A percentile compares a stretch with the other conserved stretches of the same genome.
Conservation (phyloP, 768 basidiomycete species). For the Bullera alba region DNA sequence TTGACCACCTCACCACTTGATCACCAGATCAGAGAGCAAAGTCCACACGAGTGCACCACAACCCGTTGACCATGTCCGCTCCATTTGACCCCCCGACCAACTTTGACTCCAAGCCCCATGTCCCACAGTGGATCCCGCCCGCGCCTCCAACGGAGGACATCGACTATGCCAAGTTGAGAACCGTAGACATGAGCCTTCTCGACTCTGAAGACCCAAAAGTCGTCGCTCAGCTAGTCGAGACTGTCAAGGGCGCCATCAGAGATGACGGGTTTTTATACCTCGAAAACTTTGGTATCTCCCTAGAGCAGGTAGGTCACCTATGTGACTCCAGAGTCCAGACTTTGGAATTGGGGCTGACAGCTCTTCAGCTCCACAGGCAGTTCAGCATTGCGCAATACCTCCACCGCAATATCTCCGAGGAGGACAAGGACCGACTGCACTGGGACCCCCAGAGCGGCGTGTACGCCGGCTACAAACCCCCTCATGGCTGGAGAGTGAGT, state of each 20-base stretch:
- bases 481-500: conserved; percentile 20
- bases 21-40: too few species aligned
- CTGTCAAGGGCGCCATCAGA: conserved; percentile 14
- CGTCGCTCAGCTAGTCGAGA: conserved; percentile 13
- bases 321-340: too few species aligned
- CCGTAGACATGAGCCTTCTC: conserved; percentile 22
- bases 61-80: conserved; percentile 11
- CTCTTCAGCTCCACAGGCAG: conserved; percentile 24
- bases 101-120: conserved; percentile 8
- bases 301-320: conserved; percentile 13
- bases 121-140: conserved; percentile 10
- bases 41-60: too few species aligned
- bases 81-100: conserved; percentile 19
- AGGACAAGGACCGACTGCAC: conserved; percentile 21
- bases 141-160: conserved; percentile 2
- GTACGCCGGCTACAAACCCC: conserved; percentile 27
- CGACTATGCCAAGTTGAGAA: conserved; percentile 21
- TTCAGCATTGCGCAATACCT: conserved; percentile 25
- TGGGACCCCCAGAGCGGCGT: conserved; percentile 22
- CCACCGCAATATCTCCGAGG: conserved; percentile 17
- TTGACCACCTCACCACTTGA: too few species aligned
- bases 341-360: background rate
- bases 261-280: conserved; percentile 30
- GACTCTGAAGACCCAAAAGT: conserved; percentile 15
- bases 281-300: conserved; percentile 19